Conservation (phyloP, 169 alveolate species). For the Plasmodium chabaudi region DNA sequence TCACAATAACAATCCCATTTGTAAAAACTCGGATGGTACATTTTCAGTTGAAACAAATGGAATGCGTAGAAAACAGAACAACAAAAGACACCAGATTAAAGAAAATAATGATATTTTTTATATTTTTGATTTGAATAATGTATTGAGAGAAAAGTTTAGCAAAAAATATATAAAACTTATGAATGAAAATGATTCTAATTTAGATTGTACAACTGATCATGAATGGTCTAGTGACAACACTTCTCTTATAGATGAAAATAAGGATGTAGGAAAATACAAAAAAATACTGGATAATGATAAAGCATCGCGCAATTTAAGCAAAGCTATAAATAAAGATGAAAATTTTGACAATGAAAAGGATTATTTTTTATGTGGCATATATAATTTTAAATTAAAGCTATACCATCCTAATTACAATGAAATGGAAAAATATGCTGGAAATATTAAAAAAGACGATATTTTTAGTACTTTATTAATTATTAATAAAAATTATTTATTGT, state of each 20-base stretch:
- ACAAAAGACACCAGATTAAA: background rate
- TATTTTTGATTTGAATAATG: conserved; percentile 24
- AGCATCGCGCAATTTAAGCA: no score
- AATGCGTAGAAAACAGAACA: background rate
- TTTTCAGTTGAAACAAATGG: background rate
- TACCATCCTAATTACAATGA: conserved; percentile 24
- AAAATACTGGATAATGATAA: no score
- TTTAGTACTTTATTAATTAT: conserved; percentile 26
- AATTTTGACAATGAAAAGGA: background rate
- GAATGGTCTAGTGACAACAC: background rate
- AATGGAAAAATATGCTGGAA: background rate
- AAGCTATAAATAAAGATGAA: background rate
- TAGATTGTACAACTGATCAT: background rate
- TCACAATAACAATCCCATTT: no score
- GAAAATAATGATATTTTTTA: conserved; percentile 20
- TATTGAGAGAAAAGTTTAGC: conserved; percentile 35
- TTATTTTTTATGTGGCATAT: conserved; percentile 26
- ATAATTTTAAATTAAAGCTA: conserved; percentile 44
- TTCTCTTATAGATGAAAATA: background rate
- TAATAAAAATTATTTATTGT: conserved; percentile 54
- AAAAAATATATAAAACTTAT: conserved; percentile 14
- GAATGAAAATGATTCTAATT: background rate
- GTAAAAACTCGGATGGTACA: background rate
- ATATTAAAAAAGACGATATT: background rate
- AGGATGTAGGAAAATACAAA: background rate